Percentiles rank a stretch among this genome's conserved stretches.
Conservation (phyloP, 345 rosid genomes). For the Orychophragmus violaceus region DNA sequence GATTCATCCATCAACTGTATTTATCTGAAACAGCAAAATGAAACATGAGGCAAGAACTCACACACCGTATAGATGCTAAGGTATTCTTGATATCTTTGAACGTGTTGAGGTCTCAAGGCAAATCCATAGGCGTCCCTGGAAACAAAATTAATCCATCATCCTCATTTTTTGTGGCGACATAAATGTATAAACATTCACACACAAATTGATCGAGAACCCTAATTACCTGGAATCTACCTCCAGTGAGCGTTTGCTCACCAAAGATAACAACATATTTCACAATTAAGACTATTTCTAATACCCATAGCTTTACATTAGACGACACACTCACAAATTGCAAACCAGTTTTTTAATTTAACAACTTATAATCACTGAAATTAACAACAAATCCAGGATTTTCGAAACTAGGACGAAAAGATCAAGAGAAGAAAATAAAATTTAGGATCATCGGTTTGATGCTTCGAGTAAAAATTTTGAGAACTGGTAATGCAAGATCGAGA, state of each 20-base stretch:
- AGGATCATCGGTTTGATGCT: background rate
- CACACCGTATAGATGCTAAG: slow-evolving; percentile 58
- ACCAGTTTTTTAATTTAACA: background rate
- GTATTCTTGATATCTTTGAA: slow-evolving; percentile 72
- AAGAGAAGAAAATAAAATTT: slow-evolving; percentile 12
- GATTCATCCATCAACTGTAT: background rate
- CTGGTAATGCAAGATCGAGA: slow-evolving; percentile 25
- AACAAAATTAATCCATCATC: background rate
- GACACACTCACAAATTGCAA: slow-evolving; percentile 12
- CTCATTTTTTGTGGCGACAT: background rate
- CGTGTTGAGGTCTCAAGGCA: slow-evolving; percentile 93
- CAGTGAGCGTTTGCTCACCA: slow-evolving; percentile 87
- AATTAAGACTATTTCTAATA: slow-evolving; percentile 37
- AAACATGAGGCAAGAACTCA: background rate
- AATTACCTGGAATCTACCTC: slow-evolving; percentile 86
- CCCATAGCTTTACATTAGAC: slow-evolving; percentile 61
- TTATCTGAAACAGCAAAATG: background rate
- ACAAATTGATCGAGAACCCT: background rate
- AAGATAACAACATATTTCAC: slow-evolving; percentile 91
- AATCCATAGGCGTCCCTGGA: slow-evolving; percentile 90
- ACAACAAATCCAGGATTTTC: background rate
- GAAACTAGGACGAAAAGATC: background rate
- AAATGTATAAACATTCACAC: background rate
- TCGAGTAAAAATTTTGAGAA: background rate
- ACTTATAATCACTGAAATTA: background rate